Evolutionary conservation across 2,329 filamentous ascomycete genomes (phyloP), one percentile per base, ranked within the genome.

Genomic region (Arthrobotrys pseudoclavata): DNA sequence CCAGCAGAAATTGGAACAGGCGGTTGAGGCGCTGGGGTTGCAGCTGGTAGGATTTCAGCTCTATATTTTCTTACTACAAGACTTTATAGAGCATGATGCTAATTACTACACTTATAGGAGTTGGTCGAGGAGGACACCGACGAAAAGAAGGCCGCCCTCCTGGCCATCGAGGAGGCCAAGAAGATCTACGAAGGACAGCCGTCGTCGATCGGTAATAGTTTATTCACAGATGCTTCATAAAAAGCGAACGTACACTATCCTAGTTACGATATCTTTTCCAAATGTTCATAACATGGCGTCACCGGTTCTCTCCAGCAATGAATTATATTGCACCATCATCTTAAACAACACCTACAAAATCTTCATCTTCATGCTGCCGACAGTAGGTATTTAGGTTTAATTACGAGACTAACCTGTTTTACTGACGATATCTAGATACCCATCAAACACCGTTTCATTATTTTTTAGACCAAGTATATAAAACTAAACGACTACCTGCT

Each of bases 21-120:
- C 93, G 0, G 85, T 94, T 47, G 86, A 88, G 71, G 92, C 90
- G 82, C 86, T 97, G 60, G 90, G 96, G 84, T 88, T 91, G 80
- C 87, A 93, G 83, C 86, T 97, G 81, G 92, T 94, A 81, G 85
- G 88, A n/a, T 84, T 85, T 29, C 88, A 86, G 40, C 13, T 24
- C 10, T 18, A 5, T 12, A 6, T 4, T 7, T 47, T 57, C 20
- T 13, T 48, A 18, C 26, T 18, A 24, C 13, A 50, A 1, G n/a
- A 4, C 12, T 60, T 3, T 6, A 12, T 9, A 6, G 31, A 24
- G 15, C 6, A 42, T 15, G 12, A 20, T 26, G 24, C 55, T 60
- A 60, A 60, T 20, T 57, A 10, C 50, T 9, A 13, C 12, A 12
- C 6, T 12, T 7, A 18, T 48, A 77, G 74, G 74, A 77, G 57